These are phyloP conservation scores for Fusarium sp. DNA, from an alignment of 2,329 filamentous ascomycete genomes.

Conservation along the genomic window DNA sequence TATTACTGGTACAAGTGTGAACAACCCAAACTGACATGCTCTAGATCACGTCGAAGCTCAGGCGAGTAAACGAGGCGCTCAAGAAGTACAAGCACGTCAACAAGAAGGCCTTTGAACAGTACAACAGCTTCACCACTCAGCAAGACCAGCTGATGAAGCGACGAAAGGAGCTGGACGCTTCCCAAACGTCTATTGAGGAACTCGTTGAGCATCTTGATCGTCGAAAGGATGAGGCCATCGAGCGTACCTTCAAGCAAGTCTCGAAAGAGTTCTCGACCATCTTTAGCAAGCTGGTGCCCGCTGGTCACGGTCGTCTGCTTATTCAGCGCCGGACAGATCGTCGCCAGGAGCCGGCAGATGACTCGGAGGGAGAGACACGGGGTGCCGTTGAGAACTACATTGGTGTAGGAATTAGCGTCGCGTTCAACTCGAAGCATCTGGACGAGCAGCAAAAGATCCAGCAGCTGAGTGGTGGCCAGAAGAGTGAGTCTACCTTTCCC, in stretches of 20 bases:
- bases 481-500: slow-evolving; percentile 74
- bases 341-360: slow-evolving; percentile 63
- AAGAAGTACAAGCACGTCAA: slow-evolving; percentile 99
- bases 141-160: slow-evolving; percentile 88
- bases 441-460: slow-evolving; percentile 99
- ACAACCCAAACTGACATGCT: slow-evolving; percentile 16
- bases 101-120: slow-evolving; percentile 99
- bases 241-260: slow-evolving; percentile 98
- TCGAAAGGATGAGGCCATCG: slow-evolving; percentile 96
- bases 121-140: slow-evolving; percentile 95
- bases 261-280: slow-evolving; percentile 92
- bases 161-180: slow-evolving; percentile 86
- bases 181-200: slow-evolving; percentile 88
- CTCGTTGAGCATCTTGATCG: slow-evolving; percentile 93
- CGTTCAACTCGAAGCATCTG: slow-evolving; percentile 95
- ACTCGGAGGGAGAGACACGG: slow-evolving; percentile 76
- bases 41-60: slow-evolving; percentile 75
- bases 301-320: slow-evolving; percentile 89
- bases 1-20: slow-evolving; percentile 8
- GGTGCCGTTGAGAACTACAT: slow-evolving; percentile 92
- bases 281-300: slow-evolving; percentile 94
- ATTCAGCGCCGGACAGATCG: slow-evolving; percentile 92
- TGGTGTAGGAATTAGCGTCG: slow-evolving; percentile 95
- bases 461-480: slow-evolving; percentile 96
- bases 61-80: slow-evolving; percentile 90